Conservation (phyloP, 331 rosid genomes). For the Arachis monticola region DNA sequence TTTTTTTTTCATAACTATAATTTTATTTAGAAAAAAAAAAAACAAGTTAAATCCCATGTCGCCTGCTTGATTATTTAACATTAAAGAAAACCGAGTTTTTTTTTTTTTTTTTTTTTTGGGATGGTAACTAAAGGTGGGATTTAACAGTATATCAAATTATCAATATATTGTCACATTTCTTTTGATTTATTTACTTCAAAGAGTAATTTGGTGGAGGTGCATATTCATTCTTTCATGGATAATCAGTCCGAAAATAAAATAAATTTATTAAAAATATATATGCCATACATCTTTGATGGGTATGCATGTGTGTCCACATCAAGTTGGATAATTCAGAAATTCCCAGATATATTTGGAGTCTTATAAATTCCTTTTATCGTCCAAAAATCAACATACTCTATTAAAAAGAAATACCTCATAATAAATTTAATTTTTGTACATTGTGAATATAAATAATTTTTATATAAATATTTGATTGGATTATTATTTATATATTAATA, state of each 20-base stretch:
- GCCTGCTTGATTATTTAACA: too few species aligned
- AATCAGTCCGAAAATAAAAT: not conserved
- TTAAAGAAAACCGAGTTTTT: not conserved
- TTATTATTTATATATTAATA: too few species aligned
- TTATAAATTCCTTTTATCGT: not conserved
- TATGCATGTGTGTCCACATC: not conserved
- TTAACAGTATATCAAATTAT: too few species aligned
- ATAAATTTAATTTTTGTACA: too few species aligned
- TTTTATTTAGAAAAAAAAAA: too few species aligned
- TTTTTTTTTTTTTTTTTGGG: too few species aligned
- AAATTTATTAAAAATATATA: not conserved
- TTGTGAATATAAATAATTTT: too few species aligned
- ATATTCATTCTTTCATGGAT: not conserved
- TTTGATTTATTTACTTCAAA: not conserved
- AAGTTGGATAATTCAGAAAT: conserved; percentile 24
- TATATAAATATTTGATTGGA: too few species aligned
- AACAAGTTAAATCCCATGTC: too few species aligned
- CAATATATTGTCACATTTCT: not conserved
- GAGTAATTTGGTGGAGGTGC: not conserved
- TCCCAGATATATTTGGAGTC: not conserved
- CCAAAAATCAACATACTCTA: not conserved
- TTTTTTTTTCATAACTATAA: too few species aligned
- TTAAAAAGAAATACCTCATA: too few species aligned
- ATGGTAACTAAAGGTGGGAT: too few species aligned
- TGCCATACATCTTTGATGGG: not conserved